A percentile compares a stretch with the other conserved stretches of the same genome.
Evolutionary conservation across 2,329 filamentous ascomycete species (phyloP).

Genomic region (Xylaria sp.): DNA sequence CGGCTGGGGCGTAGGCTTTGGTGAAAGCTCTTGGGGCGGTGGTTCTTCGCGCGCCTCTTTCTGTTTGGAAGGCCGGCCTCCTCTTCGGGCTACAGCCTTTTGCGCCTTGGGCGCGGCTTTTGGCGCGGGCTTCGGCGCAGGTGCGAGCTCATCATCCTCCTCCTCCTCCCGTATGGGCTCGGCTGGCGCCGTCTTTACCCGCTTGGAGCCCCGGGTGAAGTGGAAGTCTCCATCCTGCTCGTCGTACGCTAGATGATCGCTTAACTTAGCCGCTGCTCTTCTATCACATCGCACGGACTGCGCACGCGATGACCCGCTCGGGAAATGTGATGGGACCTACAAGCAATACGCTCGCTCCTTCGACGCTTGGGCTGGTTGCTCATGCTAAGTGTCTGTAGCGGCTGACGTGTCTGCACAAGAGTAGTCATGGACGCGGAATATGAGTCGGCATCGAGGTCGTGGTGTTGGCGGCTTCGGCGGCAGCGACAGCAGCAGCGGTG

Average conservation of each 20-base stretch:
- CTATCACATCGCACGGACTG: slow-evolving; percentile 10
- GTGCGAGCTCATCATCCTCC: slow-evolving; percentile 38
- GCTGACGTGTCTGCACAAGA: slow-evolving; percentile 57
- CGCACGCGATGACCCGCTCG: not conserved
- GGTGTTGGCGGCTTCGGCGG: no score
- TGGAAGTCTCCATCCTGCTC: slow-evolving; percentile 74
- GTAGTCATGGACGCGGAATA: slow-evolving; percentile 62
- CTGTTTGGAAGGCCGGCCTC: slow-evolving; percentile 40
- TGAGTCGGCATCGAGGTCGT: slow-evolving; percentile 24
- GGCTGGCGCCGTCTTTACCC: slow-evolving; percentile 53
- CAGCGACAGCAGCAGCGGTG: slow-evolving; percentile 1
- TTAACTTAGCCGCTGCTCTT: slow-evolving; percentile 15
- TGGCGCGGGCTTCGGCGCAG: slow-evolving; percentile 26
- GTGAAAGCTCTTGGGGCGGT: slow-evolving; percentile 8
- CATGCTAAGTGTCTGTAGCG: slow-evolving; percentile 65
- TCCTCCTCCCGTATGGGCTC: slow-evolving; percentile 37
- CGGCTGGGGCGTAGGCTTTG: slow-evolving; percentile 23
- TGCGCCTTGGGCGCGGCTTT: slow-evolving; percentile 21
- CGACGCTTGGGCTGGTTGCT: slow-evolving; percentile 56
- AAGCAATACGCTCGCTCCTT: slow-evolving; percentile 59
- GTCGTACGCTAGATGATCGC: slow-evolving; percentile 46
- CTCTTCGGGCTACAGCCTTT: slow-evolving; percentile 31
- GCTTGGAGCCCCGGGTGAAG: slow-evolving; percentile 64
- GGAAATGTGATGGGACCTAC: slow-evolving; percentile 39
- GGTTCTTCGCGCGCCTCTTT: slow-evolving; percentile 24